Percentiles rank a stretch among this genome's conserved stretches.
Evolutionary conservation across 2,329 filamentous ascomycete species (phyloP).

Genomic region (Fusarium mundagurra): DNA sequence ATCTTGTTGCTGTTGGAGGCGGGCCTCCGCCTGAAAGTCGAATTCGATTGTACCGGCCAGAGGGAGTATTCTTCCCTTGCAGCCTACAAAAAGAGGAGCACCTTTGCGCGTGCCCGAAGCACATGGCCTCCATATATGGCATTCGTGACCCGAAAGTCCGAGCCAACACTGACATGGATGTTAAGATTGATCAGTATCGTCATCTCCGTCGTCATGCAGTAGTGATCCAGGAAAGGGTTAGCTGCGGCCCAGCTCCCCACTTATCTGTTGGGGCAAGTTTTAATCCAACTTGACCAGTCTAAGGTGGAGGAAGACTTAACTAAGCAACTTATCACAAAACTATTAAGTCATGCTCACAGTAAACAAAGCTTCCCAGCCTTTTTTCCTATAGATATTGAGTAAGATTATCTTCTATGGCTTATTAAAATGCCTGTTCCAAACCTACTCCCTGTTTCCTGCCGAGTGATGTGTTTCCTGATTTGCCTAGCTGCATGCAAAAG

Average conservation of each 20-base stretch:
- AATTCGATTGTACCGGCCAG: accelerated
- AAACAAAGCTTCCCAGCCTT: background rate
- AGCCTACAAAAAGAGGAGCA: background rate
- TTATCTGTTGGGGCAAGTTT: background rate
- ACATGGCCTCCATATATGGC: background rate
- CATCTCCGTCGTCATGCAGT: background rate
- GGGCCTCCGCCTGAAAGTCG: background rate
- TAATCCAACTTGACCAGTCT: background rate
- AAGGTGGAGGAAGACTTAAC: background rate
- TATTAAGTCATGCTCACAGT: background rate
- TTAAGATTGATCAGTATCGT: background rate
- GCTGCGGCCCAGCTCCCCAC: background rate
- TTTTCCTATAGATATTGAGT: background rate
- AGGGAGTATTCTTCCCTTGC: background rate
- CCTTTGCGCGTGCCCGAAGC: accelerated
- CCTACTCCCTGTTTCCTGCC: background rate
- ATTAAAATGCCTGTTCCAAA: too few species aligned
- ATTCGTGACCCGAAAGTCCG: background rate
- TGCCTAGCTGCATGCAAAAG: background rate
- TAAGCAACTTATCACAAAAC: background rate
- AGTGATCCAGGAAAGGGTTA: background rate
- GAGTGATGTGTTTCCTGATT: background rate
- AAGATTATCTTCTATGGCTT: background rate
- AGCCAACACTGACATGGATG: background rate
- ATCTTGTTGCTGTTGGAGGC: background rate